Evolutionary conservation across 2,329 filamentous ascomycete species (phyloP).

Genomic region (Trichophyton verrucosum): DNA sequence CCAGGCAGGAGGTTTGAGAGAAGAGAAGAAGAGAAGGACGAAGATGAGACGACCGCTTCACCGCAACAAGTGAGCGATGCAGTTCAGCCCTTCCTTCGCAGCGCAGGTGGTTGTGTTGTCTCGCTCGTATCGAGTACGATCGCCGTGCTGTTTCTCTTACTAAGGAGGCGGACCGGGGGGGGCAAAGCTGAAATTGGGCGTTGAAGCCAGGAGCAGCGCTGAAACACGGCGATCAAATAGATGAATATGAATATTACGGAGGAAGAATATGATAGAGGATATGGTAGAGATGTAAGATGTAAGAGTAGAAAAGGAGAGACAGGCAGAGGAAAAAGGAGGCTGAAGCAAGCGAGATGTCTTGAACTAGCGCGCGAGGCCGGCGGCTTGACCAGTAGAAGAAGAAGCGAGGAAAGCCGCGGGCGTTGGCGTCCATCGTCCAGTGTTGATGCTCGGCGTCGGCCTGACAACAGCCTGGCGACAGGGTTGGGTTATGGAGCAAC

Average conservation of each 20-base stretch:
- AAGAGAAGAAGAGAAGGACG: no score
- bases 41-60: no score
- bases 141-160: no score
- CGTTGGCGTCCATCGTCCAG: not conserved
- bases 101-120: no score
- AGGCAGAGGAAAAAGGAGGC: not conserved
- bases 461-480: not conserved
- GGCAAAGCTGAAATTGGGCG: no score
- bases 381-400: not conserved
- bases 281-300: not conserved
- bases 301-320: not conserved
- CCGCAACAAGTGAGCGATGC: no score
- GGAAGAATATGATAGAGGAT: no score
- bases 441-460: not conserved
- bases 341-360: slow-evolving; percentile 6
- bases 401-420: not conserved
- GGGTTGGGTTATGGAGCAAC: no score
- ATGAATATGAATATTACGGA: not conserved
- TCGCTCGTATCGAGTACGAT: no score
- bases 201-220: no score
- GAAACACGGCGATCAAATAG: not conserved
- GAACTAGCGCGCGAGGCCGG: not conserved
- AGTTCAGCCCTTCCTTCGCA: no score
- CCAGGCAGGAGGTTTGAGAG: not conserved
- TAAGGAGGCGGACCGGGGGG: no score